Base-by-base conservation (phyloP, 306 rosid species). In the Lathyrus aphaca region DNA sequence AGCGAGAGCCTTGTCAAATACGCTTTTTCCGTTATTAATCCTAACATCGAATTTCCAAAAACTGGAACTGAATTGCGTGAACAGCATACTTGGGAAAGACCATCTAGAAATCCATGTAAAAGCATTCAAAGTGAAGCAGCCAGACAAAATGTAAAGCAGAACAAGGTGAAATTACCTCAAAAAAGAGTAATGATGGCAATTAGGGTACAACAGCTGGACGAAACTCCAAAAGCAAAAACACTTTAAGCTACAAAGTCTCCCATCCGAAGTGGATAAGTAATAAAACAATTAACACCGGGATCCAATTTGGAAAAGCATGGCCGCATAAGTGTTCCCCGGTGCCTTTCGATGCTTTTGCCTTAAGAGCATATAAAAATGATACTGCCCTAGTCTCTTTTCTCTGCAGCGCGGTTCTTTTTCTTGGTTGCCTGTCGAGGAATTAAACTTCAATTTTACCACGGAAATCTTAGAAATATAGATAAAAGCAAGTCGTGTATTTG, bases 341-440 rank as follows among this genome's bases (percentile, higher is more conserved):
- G 70, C 25, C 64, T 56, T 49, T 39, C 39, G 30, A 77, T 48
- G 77, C 67, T 76, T 76, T 61, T 30, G 39, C 15, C 57, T 66
- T 57, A 21, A 37, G 13, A 25, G 35, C 60, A 59, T 65, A 59
- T 70, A 64, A 64, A 46, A 71, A 66, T 35, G 80, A 74, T 40
- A 81, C 50, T 65, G 68, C 56, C 76, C 84, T 82, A 82, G 64
- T 83, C 83, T 53, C 72, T 79, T 66, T 79, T 68, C 61, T 50
- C 65, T 54, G 81, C 32, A 44, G 32, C 76, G 66, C 29, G 69
- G 68, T 72, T 79, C 57, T 71, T 91, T 81, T 78, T 85, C 88
- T 78, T 86, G 86, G 87, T 86, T 67, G 82, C 60, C 97, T 88
- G 86, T 75, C 61, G 49, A 77, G 39, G 45, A 38, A 79, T 56